phyloP scores from a whole-genome alignment of 768 basidiomycete species.

The Tremella mesenterica region DNA sequence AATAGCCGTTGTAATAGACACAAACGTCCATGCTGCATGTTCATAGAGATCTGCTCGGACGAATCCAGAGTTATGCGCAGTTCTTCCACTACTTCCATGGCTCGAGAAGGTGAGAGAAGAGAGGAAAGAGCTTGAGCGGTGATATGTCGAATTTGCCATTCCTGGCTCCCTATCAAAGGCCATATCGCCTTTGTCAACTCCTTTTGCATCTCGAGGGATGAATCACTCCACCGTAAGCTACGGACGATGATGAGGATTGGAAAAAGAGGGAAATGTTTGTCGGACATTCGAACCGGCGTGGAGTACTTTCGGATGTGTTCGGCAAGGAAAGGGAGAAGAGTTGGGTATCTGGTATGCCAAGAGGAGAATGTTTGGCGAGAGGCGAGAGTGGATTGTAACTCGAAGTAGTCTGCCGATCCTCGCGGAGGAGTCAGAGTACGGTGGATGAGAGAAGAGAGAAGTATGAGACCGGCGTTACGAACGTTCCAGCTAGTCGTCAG shows the following conservation, averaged over 20 bases:
- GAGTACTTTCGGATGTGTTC: slow-evolving; percentile 6
- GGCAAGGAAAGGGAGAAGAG: slow-evolving; percentile 21
- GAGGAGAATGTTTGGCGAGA: slow-evolving; percentile 24
- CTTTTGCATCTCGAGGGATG: slow-evolving; percentile 9
- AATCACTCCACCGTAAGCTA: slow-evolving; percentile 24
- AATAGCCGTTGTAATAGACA: too few species aligned
- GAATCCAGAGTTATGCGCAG: too few species aligned
- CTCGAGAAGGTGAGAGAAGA: too few species aligned
- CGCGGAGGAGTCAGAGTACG: slow-evolving; percentile 26
- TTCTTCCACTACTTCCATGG: too few species aligned
- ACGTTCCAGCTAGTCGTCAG: slow-evolving; percentile 39
- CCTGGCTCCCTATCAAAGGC: slow-evolving; percentile 20
- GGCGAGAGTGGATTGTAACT: slow-evolving; percentile 17
- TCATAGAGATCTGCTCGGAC: too few species aligned
- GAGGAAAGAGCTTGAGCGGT: slow-evolving; percentile 35
- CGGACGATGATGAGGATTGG: slow-evolving; percentile 36
- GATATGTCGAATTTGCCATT: slow-evolving; percentile 36
- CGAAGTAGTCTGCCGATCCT: slow-evolving; percentile 25
- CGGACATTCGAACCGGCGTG: not conserved
- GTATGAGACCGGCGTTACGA: slow-evolving; percentile 39
- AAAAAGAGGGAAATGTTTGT: slow-evolving; percentile 31
- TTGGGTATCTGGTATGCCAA: slow-evolving; percentile 33
- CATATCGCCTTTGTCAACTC: slow-evolving; percentile 9
- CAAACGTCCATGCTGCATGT: too few species aligned
- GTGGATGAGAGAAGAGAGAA: slow-evolving; percentile 38